These are phyloP conservation scores for Moringa oleifera DNA, from an alignment of 345 rosid species.

Conservation along the genomic window DNA sequence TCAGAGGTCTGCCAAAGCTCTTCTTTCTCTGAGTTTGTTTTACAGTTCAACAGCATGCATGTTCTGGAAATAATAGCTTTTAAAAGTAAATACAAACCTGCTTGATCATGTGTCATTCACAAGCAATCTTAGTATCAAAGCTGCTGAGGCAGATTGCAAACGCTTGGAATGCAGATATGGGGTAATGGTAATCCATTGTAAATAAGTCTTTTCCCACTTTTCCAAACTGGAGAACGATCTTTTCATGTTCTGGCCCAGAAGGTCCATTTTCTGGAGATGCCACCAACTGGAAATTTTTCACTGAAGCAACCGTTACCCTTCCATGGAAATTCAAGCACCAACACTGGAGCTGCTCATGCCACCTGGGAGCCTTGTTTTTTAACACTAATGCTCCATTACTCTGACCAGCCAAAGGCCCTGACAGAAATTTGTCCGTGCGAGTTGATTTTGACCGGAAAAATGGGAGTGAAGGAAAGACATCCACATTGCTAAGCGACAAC, in stretches of 20 bases:
- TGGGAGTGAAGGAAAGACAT: conserved; percentile 29
- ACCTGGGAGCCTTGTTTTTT: conserved; percentile 67
- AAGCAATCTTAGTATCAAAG: conserved; percentile 76
- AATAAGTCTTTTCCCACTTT: conserved; percentile 74
- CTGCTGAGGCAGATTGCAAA: conserved; percentile 77
- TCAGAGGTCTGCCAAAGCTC: neutral
- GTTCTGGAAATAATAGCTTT: neutral
- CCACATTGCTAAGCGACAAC: conserved; percentile 20
- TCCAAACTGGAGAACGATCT: conserved; percentile 66
- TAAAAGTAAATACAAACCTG: conserved; percentile 18
- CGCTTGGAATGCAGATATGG: conserved; percentile 75
- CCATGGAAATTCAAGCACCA: conserved; percentile 84
- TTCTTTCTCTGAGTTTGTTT: neutral
- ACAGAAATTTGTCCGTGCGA: conserved; percentile 22
- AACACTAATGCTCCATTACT: conserved; percentile 41
- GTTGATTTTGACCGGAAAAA: conserved; percentile 47
- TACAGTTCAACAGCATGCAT: neutral
- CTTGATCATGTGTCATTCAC: conserved; percentile 42
- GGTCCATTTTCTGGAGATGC: conserved; percentile 43
- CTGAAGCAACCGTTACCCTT: conserved; percentile 74
- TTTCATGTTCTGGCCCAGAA: conserved; percentile 42
- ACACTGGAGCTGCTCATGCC: conserved; percentile 84
- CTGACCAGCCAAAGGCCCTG: conserved; percentile 25
- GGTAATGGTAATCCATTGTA: conserved; percentile 75
- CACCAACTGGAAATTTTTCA: conserved; percentile 71